phyloP scores from a whole-genome alignment of 73 alveolate species.

The Paramecium tetraurelia region DNA sequence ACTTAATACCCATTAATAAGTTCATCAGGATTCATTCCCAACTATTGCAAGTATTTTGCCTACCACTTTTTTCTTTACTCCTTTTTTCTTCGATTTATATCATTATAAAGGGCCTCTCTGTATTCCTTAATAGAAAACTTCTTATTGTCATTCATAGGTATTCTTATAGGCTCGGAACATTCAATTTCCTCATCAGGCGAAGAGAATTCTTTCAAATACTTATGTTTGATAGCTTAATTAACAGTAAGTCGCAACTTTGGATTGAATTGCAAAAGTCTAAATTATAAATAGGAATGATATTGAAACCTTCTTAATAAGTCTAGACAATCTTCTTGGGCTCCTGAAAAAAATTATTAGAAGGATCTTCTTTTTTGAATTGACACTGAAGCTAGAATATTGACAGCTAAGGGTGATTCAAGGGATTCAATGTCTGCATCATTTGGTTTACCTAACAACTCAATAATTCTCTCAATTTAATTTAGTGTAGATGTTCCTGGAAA shows the following conservation, averaged over 20 bases:
- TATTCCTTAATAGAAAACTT: slow-evolving; percentile 86
- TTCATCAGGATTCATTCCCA: slow-evolving; percentile 41
- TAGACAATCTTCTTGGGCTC: slow-evolving; percentile 71
- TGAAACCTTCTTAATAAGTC: slow-evolving; percentile 42
- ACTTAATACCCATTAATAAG: background rate
- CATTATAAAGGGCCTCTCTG: slow-evolving; percentile 78
- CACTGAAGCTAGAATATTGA: slow-evolving; percentile 71
- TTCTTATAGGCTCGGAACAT: slow-evolving; percentile 78
- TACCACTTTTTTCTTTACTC: slow-evolving; percentile 68
- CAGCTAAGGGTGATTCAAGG: slow-evolving; percentile 67
- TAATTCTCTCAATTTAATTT: slow-evolving; percentile 77
- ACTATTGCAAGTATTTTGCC: slow-evolving; percentile 6
- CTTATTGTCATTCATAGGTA: slow-evolving; percentile 85
- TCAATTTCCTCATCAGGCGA: slow-evolving; percentile 85
- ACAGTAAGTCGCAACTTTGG: slow-evolving; percentile 82
- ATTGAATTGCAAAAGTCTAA: slow-evolving; percentile 68
- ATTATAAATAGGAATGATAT: background rate
- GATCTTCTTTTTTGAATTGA: slow-evolving; percentile 72
- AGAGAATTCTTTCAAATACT: slow-evolving; percentile 88
- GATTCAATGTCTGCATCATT: slow-evolving; percentile 80
- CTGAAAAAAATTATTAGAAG: slow-evolving; percentile 70
- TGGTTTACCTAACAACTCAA: slow-evolving; percentile 88
- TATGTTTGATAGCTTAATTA: slow-evolving; percentile 85
- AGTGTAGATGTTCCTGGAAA: slow-evolving; percentile 89
- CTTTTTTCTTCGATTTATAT: slow-evolving; percentile 78